Conservation (phyloP, 495 filamentous ascomycete species). For the Aspergillus nanangensis region DNA sequence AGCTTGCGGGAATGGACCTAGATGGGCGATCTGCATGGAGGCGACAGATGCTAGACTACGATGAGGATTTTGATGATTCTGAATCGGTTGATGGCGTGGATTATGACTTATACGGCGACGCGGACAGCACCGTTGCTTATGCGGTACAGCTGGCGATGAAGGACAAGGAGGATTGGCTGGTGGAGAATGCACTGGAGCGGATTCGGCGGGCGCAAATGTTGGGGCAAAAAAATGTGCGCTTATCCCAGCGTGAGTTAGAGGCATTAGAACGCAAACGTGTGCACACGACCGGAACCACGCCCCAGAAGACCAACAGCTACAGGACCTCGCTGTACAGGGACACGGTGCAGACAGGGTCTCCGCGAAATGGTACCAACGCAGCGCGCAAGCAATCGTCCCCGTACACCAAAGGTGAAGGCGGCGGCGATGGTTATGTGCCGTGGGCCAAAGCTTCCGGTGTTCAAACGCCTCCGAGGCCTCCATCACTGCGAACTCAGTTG, state of each 20-base stretch:
- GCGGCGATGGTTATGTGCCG: conserved; percentile 16
- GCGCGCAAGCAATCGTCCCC: conserved; percentile 22
- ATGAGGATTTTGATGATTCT: conserved; percentile 38
- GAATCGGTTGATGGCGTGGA: conserved; percentile 51
- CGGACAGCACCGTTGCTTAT: conserved; percentile 43
- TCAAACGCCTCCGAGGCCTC: conserved; percentile 28
- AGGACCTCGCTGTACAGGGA: no score
- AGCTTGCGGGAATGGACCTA: conserved; percentile 15
- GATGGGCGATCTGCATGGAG: conserved; percentile 30
- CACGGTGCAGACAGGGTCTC: neutral
- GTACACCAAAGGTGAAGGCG: conserved; percentile 22
- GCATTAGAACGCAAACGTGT: conserved; percentile 68
- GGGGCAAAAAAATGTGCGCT: conserved; percentile 70
- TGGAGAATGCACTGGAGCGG: conserved; percentile 68
- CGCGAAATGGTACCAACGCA: neutral
- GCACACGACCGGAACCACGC: conserved; percentile 36
- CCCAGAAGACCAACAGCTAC: conserved; percentile 22
- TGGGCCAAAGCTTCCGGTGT: conserved; percentile 19
- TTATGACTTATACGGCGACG: conserved; percentile 52
- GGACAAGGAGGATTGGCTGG: conserved; percentile 67
- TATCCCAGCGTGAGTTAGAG: conserved; percentile 69
- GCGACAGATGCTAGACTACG: conserved; percentile 44
- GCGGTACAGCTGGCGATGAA: conserved; percentile 51
- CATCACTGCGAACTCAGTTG: conserved; percentile 32
- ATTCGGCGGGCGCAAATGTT: conserved; percentile 70